Base-by-base conservation (phyloP, 176 grass and related monocot species). In the Panicum miliaceum region DNA sequence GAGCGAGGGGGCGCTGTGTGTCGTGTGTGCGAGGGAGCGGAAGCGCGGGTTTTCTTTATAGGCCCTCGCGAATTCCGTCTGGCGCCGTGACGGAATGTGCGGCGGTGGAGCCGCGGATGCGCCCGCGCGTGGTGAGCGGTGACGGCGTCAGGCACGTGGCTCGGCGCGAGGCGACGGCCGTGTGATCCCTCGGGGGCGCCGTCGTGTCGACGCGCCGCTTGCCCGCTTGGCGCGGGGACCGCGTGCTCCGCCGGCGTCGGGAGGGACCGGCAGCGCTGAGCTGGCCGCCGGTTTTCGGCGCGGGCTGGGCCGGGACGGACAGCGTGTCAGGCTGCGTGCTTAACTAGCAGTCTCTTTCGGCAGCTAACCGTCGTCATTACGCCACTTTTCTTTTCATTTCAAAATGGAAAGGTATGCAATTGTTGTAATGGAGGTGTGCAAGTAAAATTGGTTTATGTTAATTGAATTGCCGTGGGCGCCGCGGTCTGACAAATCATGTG, bases 121-220 rank as follows among this genome's bases (percentile, higher is more conserved):
- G 40, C 41, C 22, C 14, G 14, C 4, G 4, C 2, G 4, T 1
- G 47, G 3, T 32, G 29, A 32, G 2, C 29, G 0, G 7, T 86
- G 36, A 86, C 88, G 88, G 58, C 84, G 89, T 42, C 27, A 45
- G 84, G 16, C 79, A 66, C 84, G 84, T 90, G 84, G 73, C 79
- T 43, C 0, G 0, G 2, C 0, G 0, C 14, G 11, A 32, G 6
- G 14, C 25, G 2, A 1, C 14, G 45, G 46, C 62, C 76, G 76
- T 51, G 47, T 0, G 47, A 15, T 1, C 36, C 36, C 63, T 81
- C 12, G 46, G 45, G 45, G 11, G 4, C 36, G 62, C 51, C 78
- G 62, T 52, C 61, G 61, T 37, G 60, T 80, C 61, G 61, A 51
- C 4, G 40, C 61, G 63, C 46, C 43, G 45, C 12, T 80, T 50